These are phyloP conservation scores for Boletus sensibilis DNA, from an alignment of 768 basidiomycete species.

Conservation along the genomic window DNA sequence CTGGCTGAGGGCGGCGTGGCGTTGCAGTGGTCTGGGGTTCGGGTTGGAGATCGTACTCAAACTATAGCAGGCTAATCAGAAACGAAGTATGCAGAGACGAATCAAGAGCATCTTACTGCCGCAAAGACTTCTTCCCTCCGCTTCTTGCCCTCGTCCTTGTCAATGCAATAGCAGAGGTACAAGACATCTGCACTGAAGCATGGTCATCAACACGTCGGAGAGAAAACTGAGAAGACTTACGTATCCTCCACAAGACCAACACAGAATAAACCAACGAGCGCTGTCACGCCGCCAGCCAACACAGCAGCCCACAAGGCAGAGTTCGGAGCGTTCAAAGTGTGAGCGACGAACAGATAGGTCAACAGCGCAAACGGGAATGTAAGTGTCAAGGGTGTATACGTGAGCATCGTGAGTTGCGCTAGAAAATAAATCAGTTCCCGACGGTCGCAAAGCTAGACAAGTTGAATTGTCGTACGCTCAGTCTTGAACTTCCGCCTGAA, in stretches of 20 bases:
- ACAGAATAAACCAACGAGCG: constrained; percentile 79
- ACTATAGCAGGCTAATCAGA: constrained; percentile 28
- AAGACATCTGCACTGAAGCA: constrained; percentile 55
- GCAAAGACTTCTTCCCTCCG: constrained; percentile 54
- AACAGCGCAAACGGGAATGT: constrained; percentile 79
- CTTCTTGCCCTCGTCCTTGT: constrained; percentile 50
- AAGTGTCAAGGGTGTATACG: constrained; percentile 67
- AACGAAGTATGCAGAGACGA: background rate
- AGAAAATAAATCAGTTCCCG: constrained; percentile 6
- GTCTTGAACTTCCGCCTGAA: constrained; percentile 49
- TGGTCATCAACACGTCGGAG: background rate
- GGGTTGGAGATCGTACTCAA: constrained; percentile 40
- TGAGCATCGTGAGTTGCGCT: constrained; percentile 72
- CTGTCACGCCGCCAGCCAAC: constrained; percentile 76
- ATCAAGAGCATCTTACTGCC: constrained; percentile 42
- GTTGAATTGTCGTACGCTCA: constrained; percentile 49
- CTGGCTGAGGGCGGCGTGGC: constrained; percentile 18
- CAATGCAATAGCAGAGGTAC: constrained; percentile 68
- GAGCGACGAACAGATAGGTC: constrained; percentile 88
- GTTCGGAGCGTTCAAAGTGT: constrained; percentile 66
- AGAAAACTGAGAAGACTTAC: constrained; percentile 37
- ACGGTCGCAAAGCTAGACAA: background rate
- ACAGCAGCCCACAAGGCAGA: constrained; percentile 75
- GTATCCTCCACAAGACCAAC: constrained; percentile 78
- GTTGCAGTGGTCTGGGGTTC: constrained; percentile 6